A percentile compares a stretch with the other conserved stretches of the same genome.
phyloP scores from a whole-genome alignment of 1,284 basidiomycete genomes.

The Trichosporon asahii region DNA sequence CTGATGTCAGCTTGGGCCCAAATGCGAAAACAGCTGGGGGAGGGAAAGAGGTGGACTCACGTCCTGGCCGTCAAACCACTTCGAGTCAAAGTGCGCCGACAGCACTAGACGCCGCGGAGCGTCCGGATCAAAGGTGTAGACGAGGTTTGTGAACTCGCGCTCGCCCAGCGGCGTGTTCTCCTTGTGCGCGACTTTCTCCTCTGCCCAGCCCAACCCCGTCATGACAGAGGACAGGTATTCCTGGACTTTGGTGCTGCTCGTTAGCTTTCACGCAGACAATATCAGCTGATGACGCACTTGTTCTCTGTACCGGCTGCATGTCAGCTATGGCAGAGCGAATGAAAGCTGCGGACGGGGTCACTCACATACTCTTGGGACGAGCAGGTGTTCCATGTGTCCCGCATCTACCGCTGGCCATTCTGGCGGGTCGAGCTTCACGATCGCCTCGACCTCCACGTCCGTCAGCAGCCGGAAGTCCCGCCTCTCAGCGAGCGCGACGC shows the following conservation, averaged over 20 bases:
- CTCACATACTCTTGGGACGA: constrained; percentile 76
- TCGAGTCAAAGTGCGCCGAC: constrained; percentile 93
- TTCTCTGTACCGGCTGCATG: constrained; percentile 46
- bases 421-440: constrained; percentile 36
- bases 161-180: constrained; percentile 77
- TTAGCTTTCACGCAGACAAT: background rate
- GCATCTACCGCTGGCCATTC: constrained; percentile 38
- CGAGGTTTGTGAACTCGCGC: constrained; percentile 81
- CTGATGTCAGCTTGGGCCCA: constrained; percentile 53
- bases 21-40: background rate
- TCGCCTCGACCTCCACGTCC: constrained; percentile 21
- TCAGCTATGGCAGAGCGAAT: constrained; percentile 12
- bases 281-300: constrained; percentile 34
- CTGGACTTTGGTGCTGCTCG: constrained; percentile 68
- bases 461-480: constrained; percentile 32
- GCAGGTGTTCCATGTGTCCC: constrained; percentile 68
- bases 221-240: constrained; percentile 70
- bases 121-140: constrained; percentile 88
- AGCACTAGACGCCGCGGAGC: constrained; percentile 79
- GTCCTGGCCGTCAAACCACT: constrained; percentile 64
- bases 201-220: constrained; percentile 71
- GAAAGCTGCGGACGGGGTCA: constrained; percentile 22
- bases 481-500: background rate
- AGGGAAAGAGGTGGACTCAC: constrained; percentile 12
- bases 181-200: constrained; percentile 61